Conservation (phyloP, 1,284 basidiomycete species). For the Microstroma glucosiphilum region DNA sequence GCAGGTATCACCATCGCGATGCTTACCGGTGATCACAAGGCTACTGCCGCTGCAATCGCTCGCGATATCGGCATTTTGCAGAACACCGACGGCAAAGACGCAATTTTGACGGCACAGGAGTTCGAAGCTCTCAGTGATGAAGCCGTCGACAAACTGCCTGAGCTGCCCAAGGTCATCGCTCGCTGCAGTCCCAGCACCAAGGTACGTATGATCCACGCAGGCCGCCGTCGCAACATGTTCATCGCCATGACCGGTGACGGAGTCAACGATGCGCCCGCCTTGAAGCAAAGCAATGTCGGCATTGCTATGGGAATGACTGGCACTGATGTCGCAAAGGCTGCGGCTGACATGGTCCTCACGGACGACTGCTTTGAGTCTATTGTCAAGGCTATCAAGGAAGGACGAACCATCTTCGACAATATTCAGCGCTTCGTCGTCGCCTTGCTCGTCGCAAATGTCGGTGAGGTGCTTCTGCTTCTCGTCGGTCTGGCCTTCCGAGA, state of each 20-base stretch:
- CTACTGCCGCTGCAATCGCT: constrained; percentile 52
- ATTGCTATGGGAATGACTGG: constrained; percentile 64
- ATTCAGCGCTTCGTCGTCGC: constrained; percentile 44
- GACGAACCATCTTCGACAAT: constrained; percentile 43
- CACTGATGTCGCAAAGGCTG: constrained; percentile 64
- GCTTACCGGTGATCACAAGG: constrained; percentile 56
- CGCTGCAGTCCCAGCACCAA: constrained; percentile 44
- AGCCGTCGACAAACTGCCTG: constrained; percentile 32
- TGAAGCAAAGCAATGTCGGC: constrained; percentile 55
- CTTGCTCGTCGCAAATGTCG: constrained; percentile 41
- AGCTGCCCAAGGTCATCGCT: constrained; percentile 36
- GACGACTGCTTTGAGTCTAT: constrained; percentile 43
- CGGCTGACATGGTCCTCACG: constrained; percentile 46
- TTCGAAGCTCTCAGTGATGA: constrained; percentile 35
- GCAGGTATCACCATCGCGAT: constrained; percentile 66
- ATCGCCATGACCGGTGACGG: constrained; percentile 52
- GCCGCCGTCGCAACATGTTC: constrained; percentile 27
- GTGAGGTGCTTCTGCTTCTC: constrained; percentile 40
- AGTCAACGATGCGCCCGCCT: constrained; percentile 60
- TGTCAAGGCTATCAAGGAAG: constrained; percentile 38
- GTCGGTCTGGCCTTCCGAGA: constrained; percentile 41
- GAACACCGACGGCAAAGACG: neutral
- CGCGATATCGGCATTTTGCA: constrained; percentile 55
- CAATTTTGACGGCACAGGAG: constrained; percentile 34
- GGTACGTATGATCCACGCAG: constrained; percentile 42